These are phyloP conservation scores for Colletotrichum limetticola DNA, from an alignment of 2,329 filamentous ascomycete species.

Conservation along the genomic window DNA sequence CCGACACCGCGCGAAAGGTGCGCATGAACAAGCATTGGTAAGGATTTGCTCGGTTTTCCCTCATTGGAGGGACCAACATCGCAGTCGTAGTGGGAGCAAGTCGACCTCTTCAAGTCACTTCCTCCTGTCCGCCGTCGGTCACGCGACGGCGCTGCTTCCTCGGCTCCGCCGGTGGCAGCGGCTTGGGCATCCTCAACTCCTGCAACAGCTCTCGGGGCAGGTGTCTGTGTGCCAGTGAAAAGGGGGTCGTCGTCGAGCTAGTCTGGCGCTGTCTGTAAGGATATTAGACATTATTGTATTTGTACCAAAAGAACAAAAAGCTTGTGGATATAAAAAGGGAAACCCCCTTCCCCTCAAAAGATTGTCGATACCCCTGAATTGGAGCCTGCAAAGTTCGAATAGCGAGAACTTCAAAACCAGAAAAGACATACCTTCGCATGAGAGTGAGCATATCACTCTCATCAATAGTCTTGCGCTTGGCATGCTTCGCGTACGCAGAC, in stretches of 20 bases:
- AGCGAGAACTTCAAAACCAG: constrained; percentile 37
- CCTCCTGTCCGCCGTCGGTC: constrained; percentile 32
- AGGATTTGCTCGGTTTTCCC: constrained; percentile 10
- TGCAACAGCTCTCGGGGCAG: constrained; percentile 86
- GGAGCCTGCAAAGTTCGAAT: constrained; percentile 14
- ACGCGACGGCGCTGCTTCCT: constrained; percentile 55
- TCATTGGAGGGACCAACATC: constrained; percentile 31
- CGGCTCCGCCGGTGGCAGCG: constrained; percentile 58
- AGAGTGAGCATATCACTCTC: constrained; percentile 84
- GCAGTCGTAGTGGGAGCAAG: background rate
- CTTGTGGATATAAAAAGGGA: constrained; percentile 30
- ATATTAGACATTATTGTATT: constrained; percentile 31
- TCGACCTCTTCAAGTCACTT: constrained; percentile 5
- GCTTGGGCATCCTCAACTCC: constrained; percentile 75
- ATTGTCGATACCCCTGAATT: constrained; percentile 17
- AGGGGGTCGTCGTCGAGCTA: constrained; percentile 76
- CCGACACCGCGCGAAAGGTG: constrained; percentile 77
- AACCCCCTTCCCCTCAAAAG: background rate
- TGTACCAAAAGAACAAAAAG: constrained; percentile 9
- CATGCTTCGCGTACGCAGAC: constrained; percentile 82
- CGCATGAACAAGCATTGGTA: constrained; percentile 82
- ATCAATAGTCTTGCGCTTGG: constrained; percentile 85
- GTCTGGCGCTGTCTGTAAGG: constrained; percentile 79
- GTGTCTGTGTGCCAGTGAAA: constrained; percentile 86
- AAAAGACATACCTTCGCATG: constrained; percentile 78